Evolutionary conservation across 2,329 filamentous ascomycete genomes (phyloP), one percentile per base, ranked within the genome.

Genomic region (Lecanosticta acicola): DNA sequence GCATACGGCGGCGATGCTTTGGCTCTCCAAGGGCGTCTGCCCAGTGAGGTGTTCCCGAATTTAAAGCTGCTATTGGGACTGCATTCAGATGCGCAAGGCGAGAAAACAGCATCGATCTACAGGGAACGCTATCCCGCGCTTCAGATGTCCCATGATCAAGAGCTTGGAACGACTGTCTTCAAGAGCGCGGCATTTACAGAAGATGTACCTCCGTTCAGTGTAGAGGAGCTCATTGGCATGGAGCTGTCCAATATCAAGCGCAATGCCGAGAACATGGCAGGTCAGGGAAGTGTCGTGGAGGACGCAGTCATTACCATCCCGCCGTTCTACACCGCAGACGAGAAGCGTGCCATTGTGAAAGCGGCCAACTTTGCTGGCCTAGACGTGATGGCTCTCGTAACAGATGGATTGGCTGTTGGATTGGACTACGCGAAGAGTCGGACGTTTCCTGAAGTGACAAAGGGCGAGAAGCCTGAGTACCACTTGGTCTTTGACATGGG

Each of bases 401-500:
- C 84, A 55, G 93, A 98, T 63, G 90, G 90, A 13, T 71, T 96
- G 51, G 89, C 93, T 24, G 91, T 98, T 47, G 93, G 89, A 19
- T 71, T 98, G 57, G 94, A 98, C 71, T 98, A 97, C 67, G 93
- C 93, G 35, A 96, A 89, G 20, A 85, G 80, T 61, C 81, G 93
- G 60, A 88, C 85, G 13, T 98, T 97, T 68, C 88, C 90, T 32
- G 88, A 80, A 59, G 75, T 93, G 49, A 85, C 80, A 45, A 83
- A 93, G 43, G 88, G 87, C 44, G 84, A 79, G 54, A 89, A 89
- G 71, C 84, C 93, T 0, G 93, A 98, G 68, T 80, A 90, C 59
- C 88, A 98, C 70, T 71, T 98, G 66, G 81, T 98, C 21, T 98
- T 93, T 63, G 93, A 98, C 65, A 97, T 98, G 90, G 93, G 93